Evolutionary conservation across 2,329 filamentous ascomycete species (phyloP).

Genomic region (Elsinoe perseae): DNA sequence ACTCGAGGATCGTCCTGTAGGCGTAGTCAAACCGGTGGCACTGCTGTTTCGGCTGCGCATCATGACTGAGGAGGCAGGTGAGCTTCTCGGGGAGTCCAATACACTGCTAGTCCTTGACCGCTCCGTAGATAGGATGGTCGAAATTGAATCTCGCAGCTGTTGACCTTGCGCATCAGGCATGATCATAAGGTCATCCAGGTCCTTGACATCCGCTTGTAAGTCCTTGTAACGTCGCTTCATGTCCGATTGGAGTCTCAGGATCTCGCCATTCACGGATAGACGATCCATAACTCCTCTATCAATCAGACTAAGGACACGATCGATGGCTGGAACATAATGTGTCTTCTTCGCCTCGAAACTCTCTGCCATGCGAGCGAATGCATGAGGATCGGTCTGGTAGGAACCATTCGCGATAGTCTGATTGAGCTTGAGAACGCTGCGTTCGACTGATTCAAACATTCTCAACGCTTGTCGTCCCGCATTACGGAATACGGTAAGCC

Average conservation of each 20-base stretch:
- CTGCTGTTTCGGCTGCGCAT: constrained; percentile 46
- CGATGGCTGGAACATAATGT: constrained; percentile 89
- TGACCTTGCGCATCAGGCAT: constrained; percentile 53
- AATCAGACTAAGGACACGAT: constrained; percentile 83
- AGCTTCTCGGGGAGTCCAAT: constrained; percentile 53
- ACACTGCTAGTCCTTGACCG: constrained; percentile 62
- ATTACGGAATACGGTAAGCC: constrained; percentile 91
- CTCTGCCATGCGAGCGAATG: constrained; percentile 74
- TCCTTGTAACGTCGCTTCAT: constrained; percentile 75
- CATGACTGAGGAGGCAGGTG: constrained; percentile 51
- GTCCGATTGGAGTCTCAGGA: constrained; percentile 75
- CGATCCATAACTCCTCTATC: constrained; percentile 92
- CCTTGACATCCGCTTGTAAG: constrained; percentile 66
- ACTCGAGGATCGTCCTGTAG: constrained; percentile 24
- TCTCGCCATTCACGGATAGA: constrained; percentile 94
- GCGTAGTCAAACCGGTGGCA: constrained; percentile 39
- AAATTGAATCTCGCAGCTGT: constrained; percentile 84
- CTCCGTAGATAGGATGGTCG: constrained; percentile 81
- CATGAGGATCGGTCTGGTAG: constrained; percentile 62
- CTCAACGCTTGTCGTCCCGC: constrained; percentile 87
- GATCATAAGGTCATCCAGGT: constrained; percentile 67
- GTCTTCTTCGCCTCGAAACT: constrained; percentile 91
- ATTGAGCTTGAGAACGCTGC: constrained; percentile 73
- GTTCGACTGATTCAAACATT: constrained; percentile 92
- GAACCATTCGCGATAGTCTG: constrained; percentile 69